A percentile compares a stretch with the other conserved stretches of the same genome.
phyloP scores from a whole-genome alignment of 169 alveolate genomes.

The Eimeria maxima region DNA sequence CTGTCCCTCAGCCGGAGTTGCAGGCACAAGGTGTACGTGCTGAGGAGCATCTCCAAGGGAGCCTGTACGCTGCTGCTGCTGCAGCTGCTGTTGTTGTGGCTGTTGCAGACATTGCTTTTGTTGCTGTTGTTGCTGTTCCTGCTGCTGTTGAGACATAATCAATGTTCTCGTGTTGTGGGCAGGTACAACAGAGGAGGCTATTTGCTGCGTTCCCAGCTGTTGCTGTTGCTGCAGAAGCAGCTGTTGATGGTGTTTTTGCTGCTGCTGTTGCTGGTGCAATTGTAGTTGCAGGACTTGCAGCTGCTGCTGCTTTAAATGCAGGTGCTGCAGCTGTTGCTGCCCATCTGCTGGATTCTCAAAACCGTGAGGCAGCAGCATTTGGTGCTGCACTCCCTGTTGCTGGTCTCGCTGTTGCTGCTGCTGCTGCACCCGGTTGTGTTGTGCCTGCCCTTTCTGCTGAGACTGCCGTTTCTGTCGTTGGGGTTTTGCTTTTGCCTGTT shows the following conservation, averaged over 20 bases:
- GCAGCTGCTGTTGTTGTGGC: too few species aligned
- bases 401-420: neutral
- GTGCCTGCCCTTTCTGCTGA: neutral
- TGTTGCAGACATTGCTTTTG: too few species aligned
- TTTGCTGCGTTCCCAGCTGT: neutral
- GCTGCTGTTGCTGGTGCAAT: neutral
- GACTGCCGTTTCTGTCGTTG: neutral
- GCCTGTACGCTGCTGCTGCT: too few species aligned
- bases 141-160: too few species aligned
- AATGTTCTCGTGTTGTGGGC: neutral
- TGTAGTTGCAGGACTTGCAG: neutral
- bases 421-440: neutral
- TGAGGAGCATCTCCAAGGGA: neutral
- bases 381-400: neutral
- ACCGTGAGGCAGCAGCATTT: neutral
- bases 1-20: neutral
- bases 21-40: neutral
- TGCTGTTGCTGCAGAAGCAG: slow-evolving; percentile 4
- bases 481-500: neutral
- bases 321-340: neutral
- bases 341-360: neutral
- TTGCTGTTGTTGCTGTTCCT: too few species aligned
- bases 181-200: neutral
- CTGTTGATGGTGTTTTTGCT: neutral
- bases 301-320: neutral